A percentile compares a stretch with the other conserved stretches of the same genome.
phyloP scores from a whole-genome alignment of 805 yeast species.

The Kodamaea leandrae region DNA sequence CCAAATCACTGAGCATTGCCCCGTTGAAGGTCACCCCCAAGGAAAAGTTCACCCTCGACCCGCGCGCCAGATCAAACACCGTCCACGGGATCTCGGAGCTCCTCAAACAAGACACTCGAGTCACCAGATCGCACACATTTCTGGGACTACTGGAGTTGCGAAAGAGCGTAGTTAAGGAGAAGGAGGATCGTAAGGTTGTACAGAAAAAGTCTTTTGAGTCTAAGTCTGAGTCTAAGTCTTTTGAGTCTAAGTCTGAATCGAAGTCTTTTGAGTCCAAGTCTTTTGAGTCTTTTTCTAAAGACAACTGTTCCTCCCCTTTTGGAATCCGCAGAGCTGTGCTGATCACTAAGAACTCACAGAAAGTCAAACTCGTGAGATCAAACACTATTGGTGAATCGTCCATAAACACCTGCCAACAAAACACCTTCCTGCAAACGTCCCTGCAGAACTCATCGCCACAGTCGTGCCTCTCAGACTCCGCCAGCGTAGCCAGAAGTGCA shows the following conservation, averaged over 20 bases:
- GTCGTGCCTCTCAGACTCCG: neutral
- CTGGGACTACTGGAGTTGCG: no score
- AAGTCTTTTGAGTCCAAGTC: no score
- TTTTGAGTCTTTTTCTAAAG: no score
- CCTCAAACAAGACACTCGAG: neutral
- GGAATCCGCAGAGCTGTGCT: neutral
- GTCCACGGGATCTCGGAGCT: neutral
- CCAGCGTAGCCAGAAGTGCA: neutral
- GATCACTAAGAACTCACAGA: neutral
- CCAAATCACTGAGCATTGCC: slow-evolving; percentile 12
- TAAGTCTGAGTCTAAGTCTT: no score
- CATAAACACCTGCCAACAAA: no score
- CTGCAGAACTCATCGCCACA: neutral
- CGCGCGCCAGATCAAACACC: slow-evolving; percentile 2
- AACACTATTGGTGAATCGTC: neutral
- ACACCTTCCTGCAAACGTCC: no score
- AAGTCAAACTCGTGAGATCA: neutral
- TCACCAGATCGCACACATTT: neutral
- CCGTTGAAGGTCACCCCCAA: no score
- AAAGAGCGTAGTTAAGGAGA: no score
- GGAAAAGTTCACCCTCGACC: neutral
- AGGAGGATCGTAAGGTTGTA: no score
- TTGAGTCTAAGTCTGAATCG: no score
- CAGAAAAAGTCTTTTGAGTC: no score
- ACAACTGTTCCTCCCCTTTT: no score